A percentile compares a stretch with the other conserved stretches of the same genome.
Conservation (phyloP, 1,139 yeast genomes). For the Nakaseomyces delphensis region DNA sequence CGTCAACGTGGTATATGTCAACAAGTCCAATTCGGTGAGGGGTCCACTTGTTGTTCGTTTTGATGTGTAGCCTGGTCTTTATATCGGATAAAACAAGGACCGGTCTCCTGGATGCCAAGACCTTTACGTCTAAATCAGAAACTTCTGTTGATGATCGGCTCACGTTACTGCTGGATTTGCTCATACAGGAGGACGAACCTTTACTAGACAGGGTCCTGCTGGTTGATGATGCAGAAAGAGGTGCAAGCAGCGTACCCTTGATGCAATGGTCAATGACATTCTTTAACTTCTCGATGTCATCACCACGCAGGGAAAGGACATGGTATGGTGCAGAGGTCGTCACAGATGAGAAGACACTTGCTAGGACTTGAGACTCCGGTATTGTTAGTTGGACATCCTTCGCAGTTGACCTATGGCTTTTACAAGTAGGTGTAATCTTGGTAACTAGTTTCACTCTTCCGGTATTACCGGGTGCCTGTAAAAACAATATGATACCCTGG, state of each 20-base stretch:
- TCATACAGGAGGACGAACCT: slow-evolving; percentile 13
- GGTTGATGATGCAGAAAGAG: slow-evolving; percentile 13
- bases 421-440: slow-evolving; percentile 20
- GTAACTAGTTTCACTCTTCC: slow-evolving; percentile 16
- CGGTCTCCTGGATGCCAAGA: slow-evolving; percentile 7
- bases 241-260: slow-evolving; percentile 14
- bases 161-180: slow-evolving; percentile 10
- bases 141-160: slow-evolving; percentile 16
- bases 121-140: slow-evolving; percentile 11
- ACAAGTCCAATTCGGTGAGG: slow-evolving; percentile 13
- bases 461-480: slow-evolving; percentile 48
- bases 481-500: slow-evolving; percentile 80
- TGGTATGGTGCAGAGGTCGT: slow-evolving; percentile 7
- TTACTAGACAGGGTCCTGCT: slow-evolving; percentile 15
- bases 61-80: slow-evolving; percentile 17
- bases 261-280: slow-evolving; percentile 20
- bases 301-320: slow-evolving; percentile 20
- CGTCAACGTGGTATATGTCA: slow-evolving; percentile 20
- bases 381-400: slow-evolving; percentile 30
- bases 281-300: slow-evolving; percentile 17
- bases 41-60: slow-evolving; percentile 15
- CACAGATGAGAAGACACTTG: slow-evolving; percentile 10
- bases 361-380: slow-evolving; percentile 15
- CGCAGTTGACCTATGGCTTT: slow-evolving; percentile 26
- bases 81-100: slow-evolving; percentile 16